phyloP scores from a whole-genome alignment of 1,284 basidiomycete species.

The Heimioporus retisporus region DNA sequence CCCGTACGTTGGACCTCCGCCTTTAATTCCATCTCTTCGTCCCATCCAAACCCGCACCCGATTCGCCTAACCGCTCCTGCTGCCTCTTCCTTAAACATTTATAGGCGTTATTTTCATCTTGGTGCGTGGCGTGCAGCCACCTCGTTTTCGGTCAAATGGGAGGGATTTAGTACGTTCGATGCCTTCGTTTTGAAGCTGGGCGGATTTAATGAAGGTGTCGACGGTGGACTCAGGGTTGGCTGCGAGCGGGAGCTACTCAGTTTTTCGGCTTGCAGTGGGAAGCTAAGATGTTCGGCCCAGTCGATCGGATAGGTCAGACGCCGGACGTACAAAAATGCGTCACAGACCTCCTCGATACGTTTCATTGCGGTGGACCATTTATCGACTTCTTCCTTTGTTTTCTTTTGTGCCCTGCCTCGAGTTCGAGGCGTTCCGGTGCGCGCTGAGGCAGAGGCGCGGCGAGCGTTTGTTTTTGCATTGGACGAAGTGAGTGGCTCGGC shows the following conservation, averaged over 20 bases:
- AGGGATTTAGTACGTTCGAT: slow-evolving; percentile 83
- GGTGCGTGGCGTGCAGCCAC: slow-evolving; percentile 78
- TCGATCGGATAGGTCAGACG: too few relatives aligned
- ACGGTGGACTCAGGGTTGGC: slow-evolving; percentile 90
- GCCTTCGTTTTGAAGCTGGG: slow-evolving; percentile 85
- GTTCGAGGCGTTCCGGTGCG: slow-evolving; percentile 90
- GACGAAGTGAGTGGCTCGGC: slow-evolving; percentile 64
- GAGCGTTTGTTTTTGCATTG: slow-evolving; percentile 61
- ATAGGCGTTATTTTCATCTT: too few relatives aligned
- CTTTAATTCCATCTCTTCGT: slow-evolving; percentile 70
- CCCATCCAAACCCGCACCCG: slow-evolving; percentile 51
- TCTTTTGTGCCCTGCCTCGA: slow-evolving; percentile 94
- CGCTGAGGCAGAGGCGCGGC: slow-evolving; percentile 90
- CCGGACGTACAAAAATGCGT: too few relatives aligned
- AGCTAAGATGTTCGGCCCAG: slow-evolving; percentile 91
- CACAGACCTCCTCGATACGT: slow-evolving; percentile 77
- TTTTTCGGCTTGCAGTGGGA: slow-evolving; percentile 85
- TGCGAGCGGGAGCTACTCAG: slow-evolving; percentile 74
- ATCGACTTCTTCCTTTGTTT: slow-evolving; percentile 92
- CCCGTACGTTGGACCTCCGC: slow-evolving; percentile 83
- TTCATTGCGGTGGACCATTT: slow-evolving; percentile 97
- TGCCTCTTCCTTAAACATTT: too few relatives aligned
- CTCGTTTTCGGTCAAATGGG: slow-evolving; percentile 85
- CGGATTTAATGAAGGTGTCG: slow-evolving; percentile 79
- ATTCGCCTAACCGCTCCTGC: slow-evolving; percentile 65